Conservation (phyloP, 176 grass and related monocot genomes). For the Areca catechu region DNA sequence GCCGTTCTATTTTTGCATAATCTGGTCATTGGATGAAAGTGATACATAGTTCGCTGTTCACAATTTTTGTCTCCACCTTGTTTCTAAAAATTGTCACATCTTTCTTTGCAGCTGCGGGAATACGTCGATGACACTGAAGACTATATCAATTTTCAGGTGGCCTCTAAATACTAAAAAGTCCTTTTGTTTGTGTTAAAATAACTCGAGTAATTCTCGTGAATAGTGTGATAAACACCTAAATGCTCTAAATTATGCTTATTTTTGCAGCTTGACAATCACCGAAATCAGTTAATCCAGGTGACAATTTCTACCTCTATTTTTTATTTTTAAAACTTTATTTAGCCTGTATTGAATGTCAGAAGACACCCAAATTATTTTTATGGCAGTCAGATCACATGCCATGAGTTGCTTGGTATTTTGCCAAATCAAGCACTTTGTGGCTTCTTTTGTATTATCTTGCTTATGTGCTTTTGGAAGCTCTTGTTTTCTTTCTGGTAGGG, state of each 20-base stretch:
- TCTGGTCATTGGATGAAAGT: too few species aligned
- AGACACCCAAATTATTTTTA: too few species aligned
- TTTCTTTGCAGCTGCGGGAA: constrained; percentile 18
- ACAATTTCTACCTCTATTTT: not conserved
- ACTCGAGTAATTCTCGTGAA: not conserved
- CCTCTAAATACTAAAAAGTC: not conserved
- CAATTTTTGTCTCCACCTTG: not conserved
- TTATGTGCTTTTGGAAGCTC: too few species aligned
- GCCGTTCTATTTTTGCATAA: too few species aligned
- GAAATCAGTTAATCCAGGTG: constrained; percentile 27
- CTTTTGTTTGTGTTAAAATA: not conserved
- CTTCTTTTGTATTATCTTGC: too few species aligned
- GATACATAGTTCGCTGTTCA: too few species aligned
- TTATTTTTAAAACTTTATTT: too few species aligned
- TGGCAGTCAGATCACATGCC: too few species aligned
- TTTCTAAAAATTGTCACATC: not conserved
- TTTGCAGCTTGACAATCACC: constrained; percentile 24
- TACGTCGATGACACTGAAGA: constrained; percentile 24
- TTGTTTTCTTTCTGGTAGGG: too few species aligned
- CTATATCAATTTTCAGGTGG: constrained; percentile 26
- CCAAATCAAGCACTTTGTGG: too few species aligned
- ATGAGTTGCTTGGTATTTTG: too few species aligned
- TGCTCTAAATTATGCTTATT: not conserved
- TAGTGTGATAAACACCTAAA: not conserved
- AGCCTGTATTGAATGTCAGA: too few species aligned